Percentiles rank a stretch among this genome's conserved stretches.
phyloP scores from a whole-genome alignment of 2,329 filamentous ascomycete species.

The Diaporthe batatas region DNA sequence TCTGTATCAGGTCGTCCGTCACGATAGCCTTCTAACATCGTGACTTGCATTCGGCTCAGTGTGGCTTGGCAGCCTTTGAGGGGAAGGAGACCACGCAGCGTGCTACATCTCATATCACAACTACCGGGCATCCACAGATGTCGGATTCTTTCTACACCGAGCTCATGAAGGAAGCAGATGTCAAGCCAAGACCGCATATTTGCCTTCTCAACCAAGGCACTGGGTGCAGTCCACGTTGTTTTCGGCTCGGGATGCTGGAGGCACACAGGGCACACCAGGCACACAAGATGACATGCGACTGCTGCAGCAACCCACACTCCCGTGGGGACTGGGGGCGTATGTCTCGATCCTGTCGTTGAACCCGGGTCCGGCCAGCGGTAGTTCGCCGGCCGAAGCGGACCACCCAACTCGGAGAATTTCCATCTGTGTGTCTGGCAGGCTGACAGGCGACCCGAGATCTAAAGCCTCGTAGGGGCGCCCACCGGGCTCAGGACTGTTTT shows the following conservation, averaged over 20 bases:
- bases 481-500: neutral
- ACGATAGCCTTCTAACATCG: conserved; percentile 17
- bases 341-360: neutral
- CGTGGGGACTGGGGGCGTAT: neutral
- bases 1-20: conserved; percentile 30
- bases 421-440: neutral
- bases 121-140: conserved; percentile 24
- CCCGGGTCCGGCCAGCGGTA: conserved; percentile 22
- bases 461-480: neutral
- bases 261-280: too few relatives aligned
- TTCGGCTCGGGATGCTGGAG: conserved; percentile 5
- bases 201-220: neutral
- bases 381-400: conserved; percentile 6
- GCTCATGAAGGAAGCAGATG: neutral
- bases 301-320: conserved; percentile 19
- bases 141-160: conserved; percentile 20
- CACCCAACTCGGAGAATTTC: conserved; percentile 33
- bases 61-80: conserved; percentile 17
- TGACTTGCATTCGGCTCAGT: conserved; percentile 15
- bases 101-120: conserved; percentile 5
- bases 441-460: conserved; percentile 25
- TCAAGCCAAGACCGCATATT: neutral
- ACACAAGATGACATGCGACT: conserved; percentile 5
- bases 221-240: neutral
- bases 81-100: conserved; percentile 4